Evolutionary conservation across 1,139 yeast species (phyloP).

Genomic region (Yamadazyma atlantica): DNA sequence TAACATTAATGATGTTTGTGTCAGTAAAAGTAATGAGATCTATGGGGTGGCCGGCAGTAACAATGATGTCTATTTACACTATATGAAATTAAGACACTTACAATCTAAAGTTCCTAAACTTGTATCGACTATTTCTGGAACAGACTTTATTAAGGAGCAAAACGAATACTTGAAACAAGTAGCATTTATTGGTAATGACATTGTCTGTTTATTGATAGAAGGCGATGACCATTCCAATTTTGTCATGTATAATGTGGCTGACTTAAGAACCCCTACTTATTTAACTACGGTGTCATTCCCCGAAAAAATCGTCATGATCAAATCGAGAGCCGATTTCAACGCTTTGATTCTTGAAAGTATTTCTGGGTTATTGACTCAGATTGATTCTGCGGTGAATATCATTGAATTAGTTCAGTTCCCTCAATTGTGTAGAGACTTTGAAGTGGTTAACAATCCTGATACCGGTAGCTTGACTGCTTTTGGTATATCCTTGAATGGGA

Average conservation of each 20-base stretch:
- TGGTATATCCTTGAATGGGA: constrained; percentile 75
- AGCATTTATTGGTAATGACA: constrained; percentile 51
- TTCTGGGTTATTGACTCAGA: constrained; percentile 56
- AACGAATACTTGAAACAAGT: constrained; percentile 63
- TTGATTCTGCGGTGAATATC: constrained; percentile 28
- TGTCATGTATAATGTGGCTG: constrained; percentile 48
- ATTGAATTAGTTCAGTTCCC: constrained; percentile 54
- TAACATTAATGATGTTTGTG: constrained; percentile 64
- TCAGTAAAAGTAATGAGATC: constrained; percentile 56
- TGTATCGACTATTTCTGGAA: constrained; percentile 31
- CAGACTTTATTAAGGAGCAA: constrained; percentile 35
- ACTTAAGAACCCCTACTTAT: constrained; percentile 38
- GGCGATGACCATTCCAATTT: constrained; percentile 47
- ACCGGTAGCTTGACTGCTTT: constrained; percentile 48
- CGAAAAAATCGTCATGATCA: constrained; percentile 55
- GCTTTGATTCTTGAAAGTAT: constrained; percentile 58
- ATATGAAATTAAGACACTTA: constrained; percentile 22
- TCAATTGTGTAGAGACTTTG: constrained; percentile 65
- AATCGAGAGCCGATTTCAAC: constrained; percentile 55
- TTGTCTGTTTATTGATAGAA: constrained; percentile 61
- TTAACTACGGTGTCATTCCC: constrained; percentile 42
- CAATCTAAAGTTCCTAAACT: constrained; percentile 50
- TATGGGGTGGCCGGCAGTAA: constrained; percentile 57
- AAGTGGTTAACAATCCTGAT: constrained; percentile 38
- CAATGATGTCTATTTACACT: constrained; percentile 26